Conservation (phyloP, 371 early-diverging fungal species). For the Circinella umbellata region DNA sequence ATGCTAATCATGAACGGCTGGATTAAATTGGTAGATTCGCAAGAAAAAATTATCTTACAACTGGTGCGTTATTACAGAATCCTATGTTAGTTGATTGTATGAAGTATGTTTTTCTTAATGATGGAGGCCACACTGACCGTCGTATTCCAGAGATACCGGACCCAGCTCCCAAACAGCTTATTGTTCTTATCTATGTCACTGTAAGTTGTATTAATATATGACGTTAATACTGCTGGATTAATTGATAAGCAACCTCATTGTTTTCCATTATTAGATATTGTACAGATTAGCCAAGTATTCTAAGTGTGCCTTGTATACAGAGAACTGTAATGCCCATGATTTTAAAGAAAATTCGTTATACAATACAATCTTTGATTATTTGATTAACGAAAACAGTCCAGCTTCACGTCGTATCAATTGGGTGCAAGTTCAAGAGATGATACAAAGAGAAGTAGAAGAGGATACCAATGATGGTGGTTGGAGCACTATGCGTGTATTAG, state of each 20-base stretch:
- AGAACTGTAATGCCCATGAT: not conserved
- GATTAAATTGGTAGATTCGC: not conserved
- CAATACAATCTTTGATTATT: not conserved
- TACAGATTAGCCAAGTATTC: not conserved
- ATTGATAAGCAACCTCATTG: not conserved
- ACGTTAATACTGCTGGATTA: not conserved
- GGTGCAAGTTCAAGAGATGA: not conserved
- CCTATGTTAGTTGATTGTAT: not conserved
- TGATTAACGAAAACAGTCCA: not conserved
- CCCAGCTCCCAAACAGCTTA: not conserved
- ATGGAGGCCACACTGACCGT: not conserved
- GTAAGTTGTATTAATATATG: not conserved
- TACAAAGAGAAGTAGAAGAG: not conserved
- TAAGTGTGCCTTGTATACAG: not conserved
- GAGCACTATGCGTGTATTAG: not conserved
- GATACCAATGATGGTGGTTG: not conserved
- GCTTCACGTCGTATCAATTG: not conserved
- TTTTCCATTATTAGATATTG: not conserved
- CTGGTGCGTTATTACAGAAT: not conserved
- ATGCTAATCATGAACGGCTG: too few relatives aligned
- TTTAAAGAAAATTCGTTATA: too few relatives aligned
- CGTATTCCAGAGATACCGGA: not conserved
- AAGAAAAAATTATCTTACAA: not conserved
- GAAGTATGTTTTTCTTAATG: not conserved
- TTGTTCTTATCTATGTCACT: not conserved